These are phyloP conservation scores for Condylostoma magnum DNA, from an alignment of 169 alveolate species.

Conservation along the genomic window DNA sequence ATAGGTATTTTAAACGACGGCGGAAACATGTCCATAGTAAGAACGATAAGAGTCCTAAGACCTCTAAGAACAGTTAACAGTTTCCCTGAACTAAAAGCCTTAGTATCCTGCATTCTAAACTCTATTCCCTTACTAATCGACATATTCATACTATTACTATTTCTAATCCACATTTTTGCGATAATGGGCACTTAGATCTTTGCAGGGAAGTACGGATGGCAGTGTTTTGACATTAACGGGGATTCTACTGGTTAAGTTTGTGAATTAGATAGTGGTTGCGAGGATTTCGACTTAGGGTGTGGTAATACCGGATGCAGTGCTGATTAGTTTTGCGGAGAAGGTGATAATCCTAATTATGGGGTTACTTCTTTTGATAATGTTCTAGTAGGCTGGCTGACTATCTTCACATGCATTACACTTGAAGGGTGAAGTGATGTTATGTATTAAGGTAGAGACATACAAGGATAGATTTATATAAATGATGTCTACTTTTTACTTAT, in stretches of 20 bases:
- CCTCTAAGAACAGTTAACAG: conserved; percentile 71
- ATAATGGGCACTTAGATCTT: conserved; percentile 61
- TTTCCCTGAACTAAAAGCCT: conserved; percentile 58
- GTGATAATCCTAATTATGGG: conserved; percentile 40
- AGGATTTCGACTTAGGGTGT: conserved; percentile 10
- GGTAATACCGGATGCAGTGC: conserved; percentile 10
- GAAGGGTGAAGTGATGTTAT: conserved; percentile 67
- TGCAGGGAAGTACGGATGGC: conserved; percentile 37
- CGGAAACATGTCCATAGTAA: conserved; percentile 36
- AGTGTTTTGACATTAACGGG: background rate
- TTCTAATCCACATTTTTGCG: conserved; percentile 58
- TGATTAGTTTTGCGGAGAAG: conserved; percentile 13
- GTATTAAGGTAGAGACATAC: conserved; percentile 44
- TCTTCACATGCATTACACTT: conserved; percentile 48
- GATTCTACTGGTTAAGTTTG: conserved; percentile 4
- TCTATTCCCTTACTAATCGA: conserved; percentile 55
- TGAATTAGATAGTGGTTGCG: background rate
- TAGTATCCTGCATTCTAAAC: conserved; percentile 46
- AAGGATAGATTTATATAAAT: conserved; percentile 4
- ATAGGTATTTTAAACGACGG: conserved; percentile 6
- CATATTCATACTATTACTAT: conserved; percentile 44
- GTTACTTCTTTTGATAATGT: conserved; percentile 47
- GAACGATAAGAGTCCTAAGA: conserved; percentile 60
- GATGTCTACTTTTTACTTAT: conserved; percentile 36
- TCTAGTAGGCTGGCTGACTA: conserved; percentile 32